Conservation (phyloP, 345 rosid species). For the rapeseed (Brassica napus) region Da-Ae NC_063445.1:38364501-38365000, state of each 20-base stretch:
- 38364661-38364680: too few species aligned
- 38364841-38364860: background rate
- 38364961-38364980: background rate
- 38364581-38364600: background rate
- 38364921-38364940: background rate
- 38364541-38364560: background rate
- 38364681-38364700: too few species aligned
- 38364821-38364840: background rate
- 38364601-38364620: background rate
- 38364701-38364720: too few species aligned
- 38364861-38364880: too few species aligned
- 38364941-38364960: background rate
- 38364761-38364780: background rate
- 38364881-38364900: background rate
- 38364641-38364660: too few species aligned
- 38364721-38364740: background rate
- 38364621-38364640: too few species aligned
- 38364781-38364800: background rate
- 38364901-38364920: background rate
- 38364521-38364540: background rate
- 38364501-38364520: background rate
- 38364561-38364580: background rate
- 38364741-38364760: background rate
- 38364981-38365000: background rate
- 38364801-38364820: background rate